A percentile compares a stretch with the other conserved stretches of the same genome.
phyloP scores from a whole-genome alignment of 768 basidiomycete species.

The Phylloporus sp. region DNA sequence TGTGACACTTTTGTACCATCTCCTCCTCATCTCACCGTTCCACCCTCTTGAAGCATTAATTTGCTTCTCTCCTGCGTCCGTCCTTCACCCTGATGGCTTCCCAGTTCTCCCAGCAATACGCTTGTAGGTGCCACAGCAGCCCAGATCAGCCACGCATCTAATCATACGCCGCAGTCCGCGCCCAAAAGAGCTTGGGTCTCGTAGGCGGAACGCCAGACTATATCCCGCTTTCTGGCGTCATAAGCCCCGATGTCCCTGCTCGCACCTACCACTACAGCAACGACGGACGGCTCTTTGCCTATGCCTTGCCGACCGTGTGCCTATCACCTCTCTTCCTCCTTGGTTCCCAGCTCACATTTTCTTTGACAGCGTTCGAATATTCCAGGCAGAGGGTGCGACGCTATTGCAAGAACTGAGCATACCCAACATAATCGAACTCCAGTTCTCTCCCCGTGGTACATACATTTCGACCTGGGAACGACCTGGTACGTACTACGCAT shows the following conservation, averaged over 20 bases:
- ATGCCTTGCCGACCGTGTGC: slow-evolving; percentile 70
- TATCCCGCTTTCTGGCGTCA: slow-evolving; percentile 54
- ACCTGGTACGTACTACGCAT: slow-evolving; percentile 46
- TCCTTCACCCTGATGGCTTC: slow-evolving; percentile 55
- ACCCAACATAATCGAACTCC: slow-evolving; percentile 74
- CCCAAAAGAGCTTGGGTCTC: slow-evolving; percentile 89
- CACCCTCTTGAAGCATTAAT: slow-evolving; percentile 64
- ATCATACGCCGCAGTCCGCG: slow-evolving; percentile 58
- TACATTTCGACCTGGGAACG: slow-evolving; percentile 97
- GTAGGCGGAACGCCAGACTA: slow-evolving; percentile 80
- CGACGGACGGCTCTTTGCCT: slow-evolving; percentile 85
- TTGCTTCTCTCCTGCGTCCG: slow-evolving; percentile 57
- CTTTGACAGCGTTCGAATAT: slow-evolving; percentile 60
- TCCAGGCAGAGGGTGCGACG: slow-evolving; percentile 66
- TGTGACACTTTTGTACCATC: slow-evolving; percentile 8
- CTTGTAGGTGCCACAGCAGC: slow-evolving; percentile 54
- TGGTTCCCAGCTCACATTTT: slow-evolving; percentile 11
- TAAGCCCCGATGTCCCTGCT: slow-evolving; percentile 63
- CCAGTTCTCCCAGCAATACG: slow-evolving; percentile 75
- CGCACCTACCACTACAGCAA: slow-evolving; percentile 77
- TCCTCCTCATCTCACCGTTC: slow-evolving; percentile 12
- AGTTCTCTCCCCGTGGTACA: slow-evolving; percentile 90
- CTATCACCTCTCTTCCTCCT: slow-evolving; percentile 30
- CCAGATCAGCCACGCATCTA: slow-evolving; percentile 14
- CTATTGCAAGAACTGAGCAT: slow-evolving; percentile 71